Conservation (phyloP, 2,329 filamentous ascomycete genomes). For the Shiraia sp. region DNA sequence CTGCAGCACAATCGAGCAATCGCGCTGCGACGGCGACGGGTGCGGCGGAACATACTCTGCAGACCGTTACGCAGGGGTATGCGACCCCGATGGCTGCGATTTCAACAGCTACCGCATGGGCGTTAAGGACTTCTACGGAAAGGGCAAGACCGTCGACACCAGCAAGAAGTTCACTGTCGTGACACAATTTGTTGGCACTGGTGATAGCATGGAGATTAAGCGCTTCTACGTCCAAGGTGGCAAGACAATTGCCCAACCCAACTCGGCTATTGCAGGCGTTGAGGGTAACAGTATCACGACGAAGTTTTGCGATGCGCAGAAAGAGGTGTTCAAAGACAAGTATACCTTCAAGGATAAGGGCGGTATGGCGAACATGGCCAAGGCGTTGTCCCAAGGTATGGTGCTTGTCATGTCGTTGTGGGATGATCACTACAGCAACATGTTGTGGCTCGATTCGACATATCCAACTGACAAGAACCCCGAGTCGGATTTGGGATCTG, state of each 20-base stretch:
- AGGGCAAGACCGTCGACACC: constrained; percentile 52
- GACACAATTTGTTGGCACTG: constrained; percentile 52
- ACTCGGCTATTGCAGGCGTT: constrained; percentile 51
- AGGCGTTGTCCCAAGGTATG: constrained; percentile 60
- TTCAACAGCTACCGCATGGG: constrained; percentile 65
- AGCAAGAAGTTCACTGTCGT: constrained; percentile 51
- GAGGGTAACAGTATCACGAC: constrained; percentile 38
- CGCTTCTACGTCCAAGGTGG: constrained; percentile 56
- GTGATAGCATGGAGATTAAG: constrained; percentile 50
- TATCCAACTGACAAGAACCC: constrained; percentile 55
- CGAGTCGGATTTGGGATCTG: constrained; percentile 29
- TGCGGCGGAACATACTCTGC: constrained; percentile 53
- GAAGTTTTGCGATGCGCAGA: constrained; percentile 35
- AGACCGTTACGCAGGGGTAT: constrained; percentile 64
- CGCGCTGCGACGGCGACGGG: constrained; percentile 55
- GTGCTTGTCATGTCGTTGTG: constrained; percentile 65
- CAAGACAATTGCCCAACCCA: constrained; percentile 51
- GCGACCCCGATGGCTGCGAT: constrained; percentile 70
- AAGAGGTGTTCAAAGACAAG: constrained; percentile 31
- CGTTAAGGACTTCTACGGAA: constrained; percentile 64
- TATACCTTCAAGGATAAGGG: constrained; percentile 60
- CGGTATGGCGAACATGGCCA: constrained; percentile 60
- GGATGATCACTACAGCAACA: constrained; percentile 68
- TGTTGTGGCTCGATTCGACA: constrained; percentile 73
- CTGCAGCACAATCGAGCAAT: constrained; percentile 57